These are phyloP conservation scores for Balamuthia mandrillaris DNA, from an alignment of 208 protist genomes.

Conservation along the genomic window DNA sequence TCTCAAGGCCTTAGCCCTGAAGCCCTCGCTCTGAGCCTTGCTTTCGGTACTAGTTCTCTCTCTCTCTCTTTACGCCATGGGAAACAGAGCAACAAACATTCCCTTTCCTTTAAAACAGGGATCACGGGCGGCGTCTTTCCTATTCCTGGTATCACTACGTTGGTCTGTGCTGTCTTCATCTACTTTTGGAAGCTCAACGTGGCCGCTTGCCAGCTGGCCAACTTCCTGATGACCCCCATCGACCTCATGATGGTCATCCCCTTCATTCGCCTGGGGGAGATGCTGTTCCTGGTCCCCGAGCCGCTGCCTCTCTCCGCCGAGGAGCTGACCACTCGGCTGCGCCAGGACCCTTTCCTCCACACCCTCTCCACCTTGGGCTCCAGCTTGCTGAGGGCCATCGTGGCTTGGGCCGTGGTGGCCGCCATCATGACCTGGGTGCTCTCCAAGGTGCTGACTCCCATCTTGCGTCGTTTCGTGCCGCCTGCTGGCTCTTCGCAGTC, in stretches of 20 bases:
- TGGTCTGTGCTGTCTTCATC: slow-evolving; percentile 1
- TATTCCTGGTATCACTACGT: background rate
- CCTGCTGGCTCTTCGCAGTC: too few species aligned
- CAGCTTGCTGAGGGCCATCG: slow-evolving; percentile 4
- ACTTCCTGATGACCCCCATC: slow-evolving; percentile 14
- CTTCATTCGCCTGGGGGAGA: slow-evolving; percentile 33
- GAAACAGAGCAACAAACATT: too few species aligned
- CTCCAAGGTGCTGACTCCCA: background rate
- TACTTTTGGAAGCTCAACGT: slow-evolving; percentile 22
- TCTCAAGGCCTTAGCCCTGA: slow-evolving; percentile 10
- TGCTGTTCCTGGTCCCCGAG: slow-evolving; percentile 13
- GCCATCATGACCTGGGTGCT: background rate
- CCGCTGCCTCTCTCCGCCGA: slow-evolving; percentile 22
- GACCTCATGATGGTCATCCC: slow-evolving; percentile 34
- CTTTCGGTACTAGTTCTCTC: background rate
- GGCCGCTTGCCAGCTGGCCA: slow-evolving; percentile 20
- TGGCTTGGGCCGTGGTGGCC: slow-evolving; percentile 7
- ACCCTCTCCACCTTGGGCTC: background rate
- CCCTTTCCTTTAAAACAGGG: too few species aligned
- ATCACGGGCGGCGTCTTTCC: slow-evolving; percentile 19
- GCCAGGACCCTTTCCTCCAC: background rate
- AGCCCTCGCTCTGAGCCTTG: background rate
- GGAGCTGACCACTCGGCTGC: background rate
- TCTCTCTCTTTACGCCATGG: too few species aligned
- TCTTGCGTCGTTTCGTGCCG: background rate